Evolutionary conservation across 306 rosid genomes (phyloP).

Genomic region (Neltuma alba): DNA sequence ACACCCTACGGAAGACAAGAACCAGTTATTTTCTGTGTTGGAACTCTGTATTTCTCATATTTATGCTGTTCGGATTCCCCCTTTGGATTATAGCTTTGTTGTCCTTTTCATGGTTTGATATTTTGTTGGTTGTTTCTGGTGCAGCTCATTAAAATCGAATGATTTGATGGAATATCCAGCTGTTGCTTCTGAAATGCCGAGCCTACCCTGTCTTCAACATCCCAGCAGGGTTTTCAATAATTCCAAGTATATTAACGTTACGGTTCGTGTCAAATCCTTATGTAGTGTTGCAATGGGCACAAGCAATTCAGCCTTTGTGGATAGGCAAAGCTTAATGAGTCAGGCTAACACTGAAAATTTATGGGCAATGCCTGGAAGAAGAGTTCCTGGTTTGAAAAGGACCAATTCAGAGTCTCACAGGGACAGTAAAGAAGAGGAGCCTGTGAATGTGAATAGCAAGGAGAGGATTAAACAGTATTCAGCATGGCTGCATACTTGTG

Average conservation of each 20-base stretch:
- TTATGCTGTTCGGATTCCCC: neutral
- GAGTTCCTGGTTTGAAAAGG: neutral
- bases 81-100: neutral
- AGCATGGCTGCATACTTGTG: constrained; percentile 39
- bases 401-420: neutral
- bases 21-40: neutral
- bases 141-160: neutral
- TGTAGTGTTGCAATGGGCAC: constrained; percentile 9
- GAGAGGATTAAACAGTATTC: constrained; percentile 37
- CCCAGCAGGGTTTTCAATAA: constrained; percentile 13
- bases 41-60: no score
- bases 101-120: neutral
- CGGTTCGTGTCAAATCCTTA: neutral
- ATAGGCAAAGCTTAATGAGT: neutral
- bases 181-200: constrained; percentile 19
- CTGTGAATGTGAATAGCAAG: constrained; percentile 24
- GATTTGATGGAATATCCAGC: constrained; percentile 30
- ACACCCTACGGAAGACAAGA: no score
- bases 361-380: constrained; percentile 18
- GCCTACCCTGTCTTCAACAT: constrained; percentile 6
- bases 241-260: neutral
- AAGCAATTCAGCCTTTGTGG: neutral
- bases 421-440: constrained; percentile 4
- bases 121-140: neutral
- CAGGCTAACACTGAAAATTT: neutral